Evolutionary conservation across 306 rosid genomes (phyloP), one percentile per base, ranked within the genome.

Genomic region (Quercus wislizeni): DNA sequence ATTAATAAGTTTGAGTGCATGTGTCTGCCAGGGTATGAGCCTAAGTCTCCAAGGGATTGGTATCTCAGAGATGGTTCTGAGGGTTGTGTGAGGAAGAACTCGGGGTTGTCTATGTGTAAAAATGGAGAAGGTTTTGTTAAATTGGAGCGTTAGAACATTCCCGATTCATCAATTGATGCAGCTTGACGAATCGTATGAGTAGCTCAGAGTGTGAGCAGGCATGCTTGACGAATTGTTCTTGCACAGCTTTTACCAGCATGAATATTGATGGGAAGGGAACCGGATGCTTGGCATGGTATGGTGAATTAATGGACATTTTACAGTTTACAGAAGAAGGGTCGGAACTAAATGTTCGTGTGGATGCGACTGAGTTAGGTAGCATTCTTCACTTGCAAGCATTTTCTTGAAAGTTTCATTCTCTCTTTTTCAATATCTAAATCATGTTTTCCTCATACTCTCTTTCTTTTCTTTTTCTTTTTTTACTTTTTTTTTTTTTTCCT

Each of bases 221-320:
- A 55, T 87, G 88, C 65, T 63, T 79, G 19, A 35, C 6, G 18
- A 79, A 84, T 23, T 87, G 90, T 43, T 59, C 80, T 55, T 87
- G 88, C 71, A 5, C 54, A 15, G 90, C 88, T 14, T 81, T 59
- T 65, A 77, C 73, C 1, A 73, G 14, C 75, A 62, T 76, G 33
- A 61, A 55, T 4, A 74, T 67, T 27, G 67, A 78, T 13, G 75
- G 70, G 11, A 52, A 17, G 7, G 76, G 71, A n/a, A 69, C 52
- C 38, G 70, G 61, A 4, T 84, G 90, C 57, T 80, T 84, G 76
- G 62, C 72, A 4, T 84, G 86, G 86, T 79, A 72, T 57, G 41
- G 80, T 31, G 62, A 55, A n/a, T 68, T 87, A 33, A 41, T 79
- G 76, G 90, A 84, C 33, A 65, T 73, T 71, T 17, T 41, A 41